phyloP scores from a whole-genome alignment of 768 basidiomycete genomes.

The Lactarius tabidus region DNA sequence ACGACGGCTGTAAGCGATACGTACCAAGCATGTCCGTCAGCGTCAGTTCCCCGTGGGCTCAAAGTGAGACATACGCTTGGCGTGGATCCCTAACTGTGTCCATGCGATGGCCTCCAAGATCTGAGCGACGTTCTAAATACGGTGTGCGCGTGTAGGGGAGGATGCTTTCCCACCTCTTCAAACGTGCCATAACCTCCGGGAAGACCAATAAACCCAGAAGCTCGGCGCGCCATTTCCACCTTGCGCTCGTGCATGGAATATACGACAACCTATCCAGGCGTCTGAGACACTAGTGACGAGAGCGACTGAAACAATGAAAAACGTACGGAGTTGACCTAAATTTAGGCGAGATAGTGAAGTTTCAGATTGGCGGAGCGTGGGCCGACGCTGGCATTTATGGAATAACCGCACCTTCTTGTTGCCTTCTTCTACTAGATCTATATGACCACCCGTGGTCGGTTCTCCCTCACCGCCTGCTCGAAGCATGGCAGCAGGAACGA shows the following conservation, averaged over 20 bases:
- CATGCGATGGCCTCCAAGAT: slow-evolving; percentile 92
- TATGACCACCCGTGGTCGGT: slow-evolving; percentile 36
- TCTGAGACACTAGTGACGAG: neutral
- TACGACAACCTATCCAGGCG: slow-evolving; percentile 53
- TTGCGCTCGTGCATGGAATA: slow-evolving; percentile 88
- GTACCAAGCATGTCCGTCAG: neutral
- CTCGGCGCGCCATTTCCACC: slow-evolving; percentile 81
- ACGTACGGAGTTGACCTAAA: slow-evolving; percentile 11
- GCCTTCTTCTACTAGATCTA: slow-evolving; percentile 31
- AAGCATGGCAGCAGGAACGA: slow-evolving; percentile 76
- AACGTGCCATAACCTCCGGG: slow-evolving; percentile 96
- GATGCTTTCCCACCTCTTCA: slow-evolving; percentile 65
- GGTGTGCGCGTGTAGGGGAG: neutral
- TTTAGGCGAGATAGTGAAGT: neutral
- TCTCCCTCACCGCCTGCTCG: slow-evolving; percentile 59
- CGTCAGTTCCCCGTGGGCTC: neutral
- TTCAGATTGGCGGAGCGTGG: neutral
- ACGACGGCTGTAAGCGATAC: slow-evolving; percentile 59
- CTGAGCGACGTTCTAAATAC: slow-evolving; percentile 34
- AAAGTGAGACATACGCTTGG: slow-evolving; percentile 58
- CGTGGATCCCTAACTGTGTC: slow-evolving; percentile 87
- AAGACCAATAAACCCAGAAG: slow-evolving; percentile 77
- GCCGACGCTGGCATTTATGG: neutral
- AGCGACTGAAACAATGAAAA: neutral
- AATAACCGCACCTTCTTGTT: slow-evolving; percentile 34